A percentile compares a stretch with the other conserved stretches of the same genome.
Conservation (phyloP, 2,329 filamentous ascomycete genomes). For the Trematosphaeria pertusa region DNA sequence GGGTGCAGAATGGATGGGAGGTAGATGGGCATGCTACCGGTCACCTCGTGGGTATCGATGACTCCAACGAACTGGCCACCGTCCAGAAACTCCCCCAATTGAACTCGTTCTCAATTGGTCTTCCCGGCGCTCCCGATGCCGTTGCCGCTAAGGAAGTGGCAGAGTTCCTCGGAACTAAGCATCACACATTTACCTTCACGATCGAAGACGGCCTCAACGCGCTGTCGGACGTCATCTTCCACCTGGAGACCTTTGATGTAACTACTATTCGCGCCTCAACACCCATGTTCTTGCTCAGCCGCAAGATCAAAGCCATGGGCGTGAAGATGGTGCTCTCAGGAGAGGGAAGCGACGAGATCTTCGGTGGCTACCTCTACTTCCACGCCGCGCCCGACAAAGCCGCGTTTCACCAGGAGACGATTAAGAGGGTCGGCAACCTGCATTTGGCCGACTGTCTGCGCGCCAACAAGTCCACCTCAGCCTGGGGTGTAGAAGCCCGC, state of each 20-base stretch:
- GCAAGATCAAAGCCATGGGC: conserved; percentile 99
- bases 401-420: conserved; percentile 94
- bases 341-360: conserved; percentile 97
- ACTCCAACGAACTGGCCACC: conserved; percentile 86
- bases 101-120: conserved; percentile 98
- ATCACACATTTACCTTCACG: conserved; percentile 98
- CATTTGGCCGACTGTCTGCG: conserved; percentile 95
- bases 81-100: conserved; percentile 92
- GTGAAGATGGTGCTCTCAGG: conserved; percentile 99
- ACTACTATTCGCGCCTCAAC: conserved; percentile 98
- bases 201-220: conserved; percentile 97
- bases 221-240: conserved; percentile 95
- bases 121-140: conserved; percentile 91
- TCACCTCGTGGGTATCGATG: conserved; percentile 89
- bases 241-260: conserved; percentile 97
- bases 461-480: conserved; percentile 98
- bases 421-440: conserved; percentile 93
- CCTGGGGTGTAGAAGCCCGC: conserved; percentile 96
- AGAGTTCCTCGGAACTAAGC: conserved; percentile 95
- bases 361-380: conserved; percentile 98
- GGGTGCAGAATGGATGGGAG: conserved; percentile 54
- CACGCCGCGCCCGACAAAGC: conserved; percentile 89
- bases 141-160: conserved; percentile 91
- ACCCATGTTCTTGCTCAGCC: conserved; percentile 95
- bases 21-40: conserved; percentile 30